Evolutionary conservation across 176 grass and related monocot genomes (phyloP).

Genomic region (Eremochloa ophiuroides): DNA sequence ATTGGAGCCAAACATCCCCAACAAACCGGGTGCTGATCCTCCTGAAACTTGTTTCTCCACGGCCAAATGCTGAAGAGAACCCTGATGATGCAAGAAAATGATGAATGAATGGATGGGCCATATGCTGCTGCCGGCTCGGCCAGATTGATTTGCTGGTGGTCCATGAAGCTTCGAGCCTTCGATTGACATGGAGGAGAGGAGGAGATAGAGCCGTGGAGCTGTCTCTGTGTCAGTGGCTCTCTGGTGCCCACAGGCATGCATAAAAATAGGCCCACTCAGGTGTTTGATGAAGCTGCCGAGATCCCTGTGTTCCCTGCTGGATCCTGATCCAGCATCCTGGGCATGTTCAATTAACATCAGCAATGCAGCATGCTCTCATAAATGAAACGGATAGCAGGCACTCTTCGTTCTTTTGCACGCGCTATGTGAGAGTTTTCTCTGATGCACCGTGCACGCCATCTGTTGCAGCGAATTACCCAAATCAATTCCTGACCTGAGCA

Average conservation of each 20-base stretch:
- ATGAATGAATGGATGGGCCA: neutral
- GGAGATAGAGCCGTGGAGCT: slow-evolving; percentile 21
- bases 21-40: slow-evolving; percentile 45
- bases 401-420: neutral
- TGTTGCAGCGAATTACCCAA: neutral
- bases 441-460: neutral
- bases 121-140: neutral
- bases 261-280: slow-evolving; percentile 23
- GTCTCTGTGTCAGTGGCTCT: slow-evolving; percentile 18
- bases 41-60: slow-evolving; percentile 23
- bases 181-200: slow-evolving; percentile 5
- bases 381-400: slow-evolving; percentile 4
- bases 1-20: slow-evolving; percentile 42
- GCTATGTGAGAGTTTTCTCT: too few relatives aligned
- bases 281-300: slow-evolving; percentile 40
- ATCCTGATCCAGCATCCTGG: slow-evolving; percentile 30
- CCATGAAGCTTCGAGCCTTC: slow-evolving; percentile 27
- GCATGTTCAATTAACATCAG: slow-evolving; percentile 4
- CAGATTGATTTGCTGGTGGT: slow-evolving; percentile 30
- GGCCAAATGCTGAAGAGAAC: slow-evolving; percentile 3
- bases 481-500: neutral
- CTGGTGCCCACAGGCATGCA: slow-evolving; percentile 38
- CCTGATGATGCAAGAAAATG: slow-evolving; percentile 9
- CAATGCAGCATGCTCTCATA: slow-evolving; percentile 10
- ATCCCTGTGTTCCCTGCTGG: slow-evolving; percentile 16